A percentile compares a stretch with the other conserved stretches of the same genome.
These are phyloP conservation scores for Backusella circina DNA, from an alignment of 192 early-diverging fungal genomes.

Conservation along the genomic window DNA sequence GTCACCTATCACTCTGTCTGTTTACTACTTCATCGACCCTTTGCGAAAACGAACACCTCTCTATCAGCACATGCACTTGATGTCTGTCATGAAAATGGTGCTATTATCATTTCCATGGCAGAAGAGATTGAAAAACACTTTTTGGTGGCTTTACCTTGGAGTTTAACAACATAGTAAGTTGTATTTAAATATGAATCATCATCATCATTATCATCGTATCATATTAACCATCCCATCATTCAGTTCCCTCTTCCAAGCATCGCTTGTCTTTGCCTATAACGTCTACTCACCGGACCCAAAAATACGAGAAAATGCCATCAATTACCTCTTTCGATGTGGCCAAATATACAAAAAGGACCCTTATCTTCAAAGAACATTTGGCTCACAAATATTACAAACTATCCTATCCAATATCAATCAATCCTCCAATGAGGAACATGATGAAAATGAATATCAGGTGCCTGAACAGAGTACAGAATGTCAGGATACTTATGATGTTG, in stretches of 20 bases:
- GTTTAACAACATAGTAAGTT: constrained; percentile 28
- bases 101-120: constrained; percentile 17
- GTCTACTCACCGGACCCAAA: constrained; percentile 9
- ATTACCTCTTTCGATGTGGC: constrained; percentile 9
- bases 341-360: constrained; percentile 6
- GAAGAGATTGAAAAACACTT: constrained; percentile 6
- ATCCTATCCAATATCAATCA: background rate
- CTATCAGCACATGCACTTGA: constrained; percentile 4
- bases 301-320: background rate
- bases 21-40: constrained; percentile 31
- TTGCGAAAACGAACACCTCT: background rate
- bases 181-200: too few relatives aligned
- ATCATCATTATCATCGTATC: too few relatives aligned
- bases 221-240: too few relatives aligned
- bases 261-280: constrained; percentile 28
- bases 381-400: constrained; percentile 2
- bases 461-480: background rate
- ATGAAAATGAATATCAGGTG: background rate
- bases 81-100: constrained; percentile 20
- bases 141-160: constrained; percentile 30
- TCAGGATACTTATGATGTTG: background rate
- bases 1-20: constrained; percentile 23
- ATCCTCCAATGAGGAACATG: background rate
- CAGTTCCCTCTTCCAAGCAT: constrained; percentile 28
- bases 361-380: background rate